These are phyloP conservation scores for Daldinia caldariorum DNA, from an alignment of 495 filamentous ascomycete genomes.

Conservation along the genomic window DNA sequence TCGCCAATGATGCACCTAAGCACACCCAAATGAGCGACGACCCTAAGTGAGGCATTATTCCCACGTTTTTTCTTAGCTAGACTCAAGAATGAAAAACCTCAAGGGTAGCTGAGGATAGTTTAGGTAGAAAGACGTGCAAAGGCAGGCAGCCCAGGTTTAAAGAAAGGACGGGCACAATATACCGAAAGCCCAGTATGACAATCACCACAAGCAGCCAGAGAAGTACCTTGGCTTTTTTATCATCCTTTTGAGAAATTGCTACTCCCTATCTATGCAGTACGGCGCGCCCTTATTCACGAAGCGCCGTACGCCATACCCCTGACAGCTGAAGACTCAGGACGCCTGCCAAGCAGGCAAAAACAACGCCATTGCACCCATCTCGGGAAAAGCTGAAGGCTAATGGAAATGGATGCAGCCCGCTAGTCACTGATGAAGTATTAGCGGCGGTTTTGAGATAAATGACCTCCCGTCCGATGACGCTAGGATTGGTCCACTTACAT, in stretches of 20 bases:
- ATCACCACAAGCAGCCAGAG: constrained; percentile 4
- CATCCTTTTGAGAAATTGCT: neutral
- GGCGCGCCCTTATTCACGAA: constrained; percentile 20
- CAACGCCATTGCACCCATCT: constrained; percentile 17
- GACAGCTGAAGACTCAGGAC: constrained; percentile 35
- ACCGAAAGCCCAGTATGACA: neutral
- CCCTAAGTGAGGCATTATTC: constrained; percentile 25
- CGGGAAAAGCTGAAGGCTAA: constrained; percentile 30
- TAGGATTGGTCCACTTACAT: constrained; percentile 5
- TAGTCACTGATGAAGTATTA: constrained; percentile 25
- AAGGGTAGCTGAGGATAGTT: neutral
- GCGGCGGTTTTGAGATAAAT: constrained; percentile 22
- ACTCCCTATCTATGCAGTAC: neutral
- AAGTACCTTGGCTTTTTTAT: neutral
- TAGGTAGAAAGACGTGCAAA: neutral
- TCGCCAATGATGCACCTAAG: constrained; percentile 24
- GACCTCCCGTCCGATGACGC: constrained; percentile 7
- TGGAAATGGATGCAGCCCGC: constrained; percentile 16
- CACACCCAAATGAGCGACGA: constrained; percentile 28
- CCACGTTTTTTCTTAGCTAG: neutral
- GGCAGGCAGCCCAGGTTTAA: neutral
- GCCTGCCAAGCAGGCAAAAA: constrained; percentile 23
- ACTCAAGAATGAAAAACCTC: neutral
- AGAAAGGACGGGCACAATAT: neutral
- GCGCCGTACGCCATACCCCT: constrained; percentile 36